Base-by-base conservation (phyloP, 345 rosid genomes). In the Linum usitatissimum region DNA sequence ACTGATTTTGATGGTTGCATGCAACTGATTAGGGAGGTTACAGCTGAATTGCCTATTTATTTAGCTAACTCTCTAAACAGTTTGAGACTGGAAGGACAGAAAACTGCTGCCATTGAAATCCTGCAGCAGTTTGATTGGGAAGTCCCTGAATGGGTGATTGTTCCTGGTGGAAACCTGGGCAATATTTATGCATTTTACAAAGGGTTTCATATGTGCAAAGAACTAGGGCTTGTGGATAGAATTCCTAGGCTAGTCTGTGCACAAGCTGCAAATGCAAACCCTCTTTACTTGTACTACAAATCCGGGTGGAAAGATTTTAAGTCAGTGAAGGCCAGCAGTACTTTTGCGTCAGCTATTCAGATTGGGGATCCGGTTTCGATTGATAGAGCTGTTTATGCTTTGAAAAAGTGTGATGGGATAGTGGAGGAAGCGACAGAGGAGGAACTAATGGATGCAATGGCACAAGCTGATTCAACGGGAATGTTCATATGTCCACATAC, bases 401-500 rank as follows among this genome's bases (percentile, higher is more conserved):
- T 91, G 65, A 70, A 83, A 74, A 84, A 77, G 21, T 88, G 85
- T 0, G 42, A 88, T 59, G 97, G 91, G 57, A 88, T 91, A 62
- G 97, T 91, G 0, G 94, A 88, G 73, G 96, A 91, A 69, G 94
- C 94, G 0, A 83, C 91, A 0, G 97, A 91, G 74, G 96, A 84
- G 71, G 97, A 88, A 73, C 68, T 91, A 73, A 91, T 91, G 97
- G 96, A 91, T 59, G 96, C 96, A 9, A 86, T 83, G 94, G 96
- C 96, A 1, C 84, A 71, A 56, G 97, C 97, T 0, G 96, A 91
- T 82, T 88, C 94, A 5, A 91, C 97, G 0, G 97, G 96, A 55
- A 91, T 91, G 96, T 91, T 91, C 74, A 86, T 82, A 6, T 91
- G 97, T 54, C 96, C 97, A 3, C 97, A 91, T 66, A 88, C 97